Evolutionary conservation across 2,329 filamentous ascomycete genomes (phyloP).

Genomic region (Pseudogymnoascus sp.): DNA sequence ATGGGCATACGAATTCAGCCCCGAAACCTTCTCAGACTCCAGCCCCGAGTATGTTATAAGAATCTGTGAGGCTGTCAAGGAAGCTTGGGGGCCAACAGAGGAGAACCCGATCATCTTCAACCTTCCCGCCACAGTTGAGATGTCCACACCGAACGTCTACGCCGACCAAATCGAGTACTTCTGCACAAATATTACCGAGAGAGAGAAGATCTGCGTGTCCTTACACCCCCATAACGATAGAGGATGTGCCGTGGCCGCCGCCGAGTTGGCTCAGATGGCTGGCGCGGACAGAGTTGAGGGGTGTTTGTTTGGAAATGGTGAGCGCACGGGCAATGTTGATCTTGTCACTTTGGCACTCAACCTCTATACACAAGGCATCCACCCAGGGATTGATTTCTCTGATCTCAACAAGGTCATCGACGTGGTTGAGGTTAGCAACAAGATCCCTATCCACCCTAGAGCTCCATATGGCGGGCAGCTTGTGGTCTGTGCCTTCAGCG

Average conservation of each 20-base stretch:
- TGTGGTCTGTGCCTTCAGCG: conserved; percentile 87
- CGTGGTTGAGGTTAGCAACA: conserved; percentile 84
- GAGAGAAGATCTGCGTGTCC: conserved; percentile 81
- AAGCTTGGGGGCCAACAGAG: conserved; percentile 75
- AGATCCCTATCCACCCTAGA: conserved; percentile 85
- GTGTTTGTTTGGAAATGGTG: conserved; percentile 88
- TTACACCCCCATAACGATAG: conserved; percentile 94
- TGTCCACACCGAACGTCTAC: conserved; percentile 90
- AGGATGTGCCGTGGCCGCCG: conserved; percentile 80
- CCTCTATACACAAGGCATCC: conserved; percentile 86
- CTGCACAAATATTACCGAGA: conserved; percentile 72
- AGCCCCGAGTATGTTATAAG: conserved; percentile 72
- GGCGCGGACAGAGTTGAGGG: conserved; percentile 92
- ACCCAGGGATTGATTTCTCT: conserved; percentile 82
- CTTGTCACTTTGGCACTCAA: conserved; percentile 88
- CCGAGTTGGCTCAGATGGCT: conserved; percentile 92
- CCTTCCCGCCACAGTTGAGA: conserved; percentile 89
- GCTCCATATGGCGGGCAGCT: conserved; percentile 86
- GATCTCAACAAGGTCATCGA: conserved; percentile 81
- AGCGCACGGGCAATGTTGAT: conserved; percentile 92
- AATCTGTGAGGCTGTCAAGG: conserved; percentile 89
- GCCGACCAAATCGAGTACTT: conserved; percentile 97
- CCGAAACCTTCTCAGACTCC: conserved; percentile 86
- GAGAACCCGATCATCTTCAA: conserved; percentile 91
- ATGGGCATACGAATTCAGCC: conserved; percentile 78